phyloP scores from a whole-genome alignment of 1,284 basidiomycete species.

The Ganoderma meredithae region DNA sequence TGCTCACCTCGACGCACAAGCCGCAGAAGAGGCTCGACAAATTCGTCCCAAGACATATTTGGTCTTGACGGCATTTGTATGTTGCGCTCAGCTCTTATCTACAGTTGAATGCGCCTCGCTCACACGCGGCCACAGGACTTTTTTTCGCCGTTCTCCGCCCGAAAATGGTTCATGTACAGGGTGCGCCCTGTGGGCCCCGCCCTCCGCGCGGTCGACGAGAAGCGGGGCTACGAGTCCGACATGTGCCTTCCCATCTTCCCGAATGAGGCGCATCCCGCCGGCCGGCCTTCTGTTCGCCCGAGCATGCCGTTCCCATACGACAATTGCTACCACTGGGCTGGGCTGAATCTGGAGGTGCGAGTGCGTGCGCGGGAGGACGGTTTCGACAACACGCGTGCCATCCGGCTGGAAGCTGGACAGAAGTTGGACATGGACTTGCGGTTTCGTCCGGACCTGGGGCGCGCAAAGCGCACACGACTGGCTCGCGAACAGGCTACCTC shows the following conservation, averaged over 20 bases:
- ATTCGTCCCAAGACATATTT: neutral
- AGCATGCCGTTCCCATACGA: conserved; percentile 8
- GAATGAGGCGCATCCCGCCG: conserved; percentile 9
- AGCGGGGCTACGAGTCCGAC: conserved; percentile 1
- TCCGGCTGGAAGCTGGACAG: neutral
- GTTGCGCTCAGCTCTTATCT: neutral
- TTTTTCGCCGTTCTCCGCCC: neutral
- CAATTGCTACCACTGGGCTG: conserved; percentile 24
- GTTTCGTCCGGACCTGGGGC: neutral
- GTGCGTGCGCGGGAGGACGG: conserved; percentile 1
- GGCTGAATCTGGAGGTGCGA: neutral
- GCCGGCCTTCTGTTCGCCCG: neutral
- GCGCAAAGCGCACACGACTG: neutral
- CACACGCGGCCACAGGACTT: neutral
- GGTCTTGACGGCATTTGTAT: neutral
- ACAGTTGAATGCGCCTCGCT: neutral
- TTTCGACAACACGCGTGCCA: neutral
- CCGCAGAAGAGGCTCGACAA: neutral
- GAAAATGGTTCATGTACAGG: conserved; percentile 7
- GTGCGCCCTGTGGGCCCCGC: conserved; percentile 4
- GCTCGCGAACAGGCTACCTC: neutral
- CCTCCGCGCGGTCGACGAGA: conserved; percentile 4
- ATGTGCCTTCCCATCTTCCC: conserved; percentile 21
- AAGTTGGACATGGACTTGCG: neutral
- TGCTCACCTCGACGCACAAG: neutral